Conservation (phyloP, 768 basidiomycete species). For the Pseudohyphozyma bogoriensis region DNA sequence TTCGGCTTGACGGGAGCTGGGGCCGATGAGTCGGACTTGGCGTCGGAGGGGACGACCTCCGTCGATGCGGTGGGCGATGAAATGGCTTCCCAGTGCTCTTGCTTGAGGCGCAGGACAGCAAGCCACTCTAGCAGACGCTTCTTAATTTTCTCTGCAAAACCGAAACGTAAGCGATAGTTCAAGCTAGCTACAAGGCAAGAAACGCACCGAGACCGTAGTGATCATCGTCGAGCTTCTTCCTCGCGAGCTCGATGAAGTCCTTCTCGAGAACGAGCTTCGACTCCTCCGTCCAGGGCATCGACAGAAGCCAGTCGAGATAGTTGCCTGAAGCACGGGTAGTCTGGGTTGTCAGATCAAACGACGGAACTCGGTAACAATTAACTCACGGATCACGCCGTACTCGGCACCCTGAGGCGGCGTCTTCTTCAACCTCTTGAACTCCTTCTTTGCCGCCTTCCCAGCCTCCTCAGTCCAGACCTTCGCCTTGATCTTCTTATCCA, state of each 20-base stretch:
- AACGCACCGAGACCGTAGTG: slow-evolving; percentile 62
- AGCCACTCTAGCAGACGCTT: slow-evolving; percentile 82
- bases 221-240: slow-evolving; percentile 71
- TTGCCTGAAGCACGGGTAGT: slow-evolving; percentile 30
- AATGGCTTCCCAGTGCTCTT: slow-evolving; percentile 37
- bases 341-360: slow-evolving; percentile 10
- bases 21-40: neutral
- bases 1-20: neutral
- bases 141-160: slow-evolving; percentile 63
- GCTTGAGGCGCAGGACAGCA: slow-evolving; percentile 61
- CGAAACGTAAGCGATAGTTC: neutral
- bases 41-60: slow-evolving; percentile 10
- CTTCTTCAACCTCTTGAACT: slow-evolving; percentile 71
- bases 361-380: slow-evolving; percentile 9
- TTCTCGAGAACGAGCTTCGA: slow-evolving; percentile 37
- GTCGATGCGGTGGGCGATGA: slow-evolving; percentile 5
- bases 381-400: slow-evolving; percentile 78
- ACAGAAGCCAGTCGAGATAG: slow-evolving; percentile 81
- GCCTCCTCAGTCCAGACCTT: slow-evolving; percentile 67
- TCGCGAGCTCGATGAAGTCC: slow-evolving; percentile 44
- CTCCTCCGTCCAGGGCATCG: slow-evolving; percentile 59
- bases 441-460: slow-evolving; percentile 66
- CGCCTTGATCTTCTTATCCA: slow-evolving; percentile 55
- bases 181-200: neutral
- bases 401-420: slow-evolving; percentile 87